Evolutionary conservation across 331 rosid genomes (phyloP).

Genomic region (Quercus lobata): DNA sequence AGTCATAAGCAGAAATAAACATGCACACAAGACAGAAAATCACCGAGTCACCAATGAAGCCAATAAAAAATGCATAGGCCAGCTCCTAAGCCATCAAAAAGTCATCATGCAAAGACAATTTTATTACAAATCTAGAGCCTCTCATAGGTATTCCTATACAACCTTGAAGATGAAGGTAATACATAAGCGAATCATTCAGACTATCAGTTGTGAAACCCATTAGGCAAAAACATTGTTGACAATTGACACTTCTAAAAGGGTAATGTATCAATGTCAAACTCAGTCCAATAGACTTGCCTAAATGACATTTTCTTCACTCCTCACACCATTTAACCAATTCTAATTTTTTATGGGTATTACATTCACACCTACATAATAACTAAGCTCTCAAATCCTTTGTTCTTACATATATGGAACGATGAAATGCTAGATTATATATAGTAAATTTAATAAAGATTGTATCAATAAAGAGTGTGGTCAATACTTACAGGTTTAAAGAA

Average conservation of each 20-base stretch:
- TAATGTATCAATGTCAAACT: too few relatives aligned
- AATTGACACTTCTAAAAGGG: background rate
- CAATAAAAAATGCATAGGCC: too few relatives aligned
- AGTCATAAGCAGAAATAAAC: too few relatives aligned
- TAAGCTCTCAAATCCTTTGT: background rate
- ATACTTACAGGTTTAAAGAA: constrained; percentile 84
- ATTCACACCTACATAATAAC: background rate
- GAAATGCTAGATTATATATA: too few relatives aligned
- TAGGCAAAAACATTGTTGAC: background rate
- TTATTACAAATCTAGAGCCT: background rate
- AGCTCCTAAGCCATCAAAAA: background rate
- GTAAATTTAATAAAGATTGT: background rate
- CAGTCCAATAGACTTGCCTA: background rate
- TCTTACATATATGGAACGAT: background rate
- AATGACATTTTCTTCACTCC: background rate
- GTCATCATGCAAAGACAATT: background rate
- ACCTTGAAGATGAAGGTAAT: background rate
- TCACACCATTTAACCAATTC: background rate
- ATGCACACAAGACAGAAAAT: too few relatives aligned
- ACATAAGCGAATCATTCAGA: background rate
- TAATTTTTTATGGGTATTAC: background rate
- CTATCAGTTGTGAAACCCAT: background rate
- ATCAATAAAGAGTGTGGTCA: background rate
- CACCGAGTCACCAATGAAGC: too few relatives aligned
- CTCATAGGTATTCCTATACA: background rate